Base-by-base conservation (phyloP, 306 rosid species). In the Corylus americana region DNA sequence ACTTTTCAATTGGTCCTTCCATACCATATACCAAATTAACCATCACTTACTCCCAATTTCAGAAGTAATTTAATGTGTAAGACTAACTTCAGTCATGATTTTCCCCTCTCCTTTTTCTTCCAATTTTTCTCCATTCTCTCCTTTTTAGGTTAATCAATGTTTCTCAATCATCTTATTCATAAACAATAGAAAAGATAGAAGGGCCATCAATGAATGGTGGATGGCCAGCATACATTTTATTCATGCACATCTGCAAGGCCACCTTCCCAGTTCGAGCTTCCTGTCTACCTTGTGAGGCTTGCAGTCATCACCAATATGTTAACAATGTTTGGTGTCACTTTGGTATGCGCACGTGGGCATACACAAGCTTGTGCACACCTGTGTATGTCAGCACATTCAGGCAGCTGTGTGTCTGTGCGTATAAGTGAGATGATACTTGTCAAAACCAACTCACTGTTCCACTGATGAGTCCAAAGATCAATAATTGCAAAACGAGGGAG, bases 351-450 rank as follows among this genome's bases (percentile, higher is more conserved):
- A 4, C 5, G 5, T 25, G 66, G 66, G 53, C 12, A 12, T 13
- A 53, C 2, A 6, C 6, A 16, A 16, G 18, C 37, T 4, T 59
- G 37, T 12, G 29, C 35, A 25, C 66, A 7, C 29, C 3, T 25
- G 66, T 25, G 16, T 59, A 59, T 25, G 66, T 59, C 66, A 59
- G 66, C 29, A 59, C 66, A 59, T 59, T 25, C 27, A 59, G 66
- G 6, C 37, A 59, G 37, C 66, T 25, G 31, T 59, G 45, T 6
- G 45, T 42, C 45, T 1, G 8, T 5, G 45, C 45, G 1, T 6
- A 42, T 42, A 42, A 42, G 45, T 42, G 45, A 42, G 45, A 42
- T 42, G 7, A 42, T 42, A 5, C 7, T 42, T 42, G 45, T 42
- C 45, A 42, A 42, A 42, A 42, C 45, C 45, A 6, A 42, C 45